Base-by-base conservation (phyloP, 306 rosid genomes). In the Calophaca sinica region DNA sequence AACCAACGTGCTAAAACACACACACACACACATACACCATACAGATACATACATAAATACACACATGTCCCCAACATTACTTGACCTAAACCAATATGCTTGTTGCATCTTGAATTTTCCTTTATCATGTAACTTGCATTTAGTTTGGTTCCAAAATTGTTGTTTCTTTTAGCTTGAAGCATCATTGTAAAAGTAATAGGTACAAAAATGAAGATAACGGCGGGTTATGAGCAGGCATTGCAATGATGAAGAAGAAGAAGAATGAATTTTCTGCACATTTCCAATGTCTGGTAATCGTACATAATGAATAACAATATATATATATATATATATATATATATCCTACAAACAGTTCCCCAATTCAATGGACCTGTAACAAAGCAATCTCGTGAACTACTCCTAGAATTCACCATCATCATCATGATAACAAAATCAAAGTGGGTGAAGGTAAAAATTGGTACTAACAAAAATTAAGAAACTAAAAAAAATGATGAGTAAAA, bases 261-360 rank as follows among this genome's bases (percentile, higher is more conserved):
- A 88, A 87, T 79, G 84, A 92, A 90, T 85, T 74, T 83, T 86
- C 93, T 96, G 97, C 98, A 92, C 97, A 90, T 89, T 87, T 85
- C 75, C 85, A 89, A 87, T 86, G 93, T 90, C 86, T 74, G 52
- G 79, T 68, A 88, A 86, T 85, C 79, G 84, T 94, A 91, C 96
- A 89, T 63, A 86, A 85, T 89, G 86, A 88, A 92, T 87, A 87
- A 77, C 81, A 84, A 83, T 75, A 88, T 87, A 20, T 20, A 20
- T 20, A 20, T 20, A 83, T 75, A 88, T 87, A 20, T 20, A 20
- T 20, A 20, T 20, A 20, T 20, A 20, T 20, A 86, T 78, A 81
- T 75, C 89, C 96, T 89, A 94, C 91, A 79, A 84, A 87, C 79
- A 85, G 88, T 81, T 83, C 80, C 89, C 91, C 90, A 82, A 74